Evolutionary conservation across 2,329 filamentous ascomycete species (phyloP).

Genomic region (Cephalotrichum gorgonifer): DNA sequence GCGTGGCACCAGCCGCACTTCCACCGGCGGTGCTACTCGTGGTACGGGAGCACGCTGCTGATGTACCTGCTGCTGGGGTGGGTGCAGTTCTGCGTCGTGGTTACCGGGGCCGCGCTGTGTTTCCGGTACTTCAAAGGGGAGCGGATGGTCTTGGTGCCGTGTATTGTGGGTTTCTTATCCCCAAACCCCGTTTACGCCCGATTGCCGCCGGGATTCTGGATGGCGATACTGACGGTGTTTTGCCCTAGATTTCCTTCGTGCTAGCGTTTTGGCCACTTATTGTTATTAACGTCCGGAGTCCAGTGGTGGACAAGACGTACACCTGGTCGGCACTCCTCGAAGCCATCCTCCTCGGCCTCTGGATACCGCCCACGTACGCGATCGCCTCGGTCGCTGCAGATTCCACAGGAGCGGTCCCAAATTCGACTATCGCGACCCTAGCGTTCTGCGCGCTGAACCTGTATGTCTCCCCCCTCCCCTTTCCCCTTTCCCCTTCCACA

Average conservation of each 20-base stretch:
- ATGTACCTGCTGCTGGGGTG: conserved; percentile 26
- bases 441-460: conserved; percentile 25
- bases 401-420: conserved; percentile 1
- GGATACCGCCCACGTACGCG: conserved; percentile 15
- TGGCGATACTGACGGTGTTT: neutral
- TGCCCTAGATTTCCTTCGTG: conserved; percentile 23
- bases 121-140: conserved; percentile 24
- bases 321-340: conserved; percentile 26
- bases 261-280: conserved; percentile 22
- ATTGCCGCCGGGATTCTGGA: neutral
- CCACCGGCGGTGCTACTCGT: conserved; percentile 25
- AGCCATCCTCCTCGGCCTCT: conserved; percentile 12
- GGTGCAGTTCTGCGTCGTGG: conserved; percentile 23
- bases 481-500: neutral
- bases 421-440: conserved; percentile 18
- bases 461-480: conserved; percentile 16
- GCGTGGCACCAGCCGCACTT: conserved; percentile 27
- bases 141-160: conserved; percentile 20
- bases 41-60: conserved; percentile 25
- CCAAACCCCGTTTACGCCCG: neutral
- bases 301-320: conserved; percentile 24
- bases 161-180: conserved; percentile 18
- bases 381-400: conserved; percentile 14
- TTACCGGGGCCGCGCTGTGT: conserved; percentile 24
- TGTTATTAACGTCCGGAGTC: conserved; percentile 22